phyloP scores from a whole-genome alignment of 768 basidiomycete species.

The Mycena amicta region DNA sequence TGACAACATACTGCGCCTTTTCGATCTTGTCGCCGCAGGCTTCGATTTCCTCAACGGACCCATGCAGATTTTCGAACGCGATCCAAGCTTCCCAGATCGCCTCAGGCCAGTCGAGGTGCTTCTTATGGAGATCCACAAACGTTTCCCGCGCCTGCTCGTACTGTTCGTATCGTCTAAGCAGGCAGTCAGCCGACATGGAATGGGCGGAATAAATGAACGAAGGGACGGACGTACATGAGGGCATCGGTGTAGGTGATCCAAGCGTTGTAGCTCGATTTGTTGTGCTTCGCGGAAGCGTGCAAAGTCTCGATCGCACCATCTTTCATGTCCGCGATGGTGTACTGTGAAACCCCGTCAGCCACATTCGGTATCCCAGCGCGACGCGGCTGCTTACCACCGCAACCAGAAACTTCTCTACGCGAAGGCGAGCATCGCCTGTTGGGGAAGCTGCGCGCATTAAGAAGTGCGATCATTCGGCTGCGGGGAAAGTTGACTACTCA shows the following conservation, averaged over 20 bases:
- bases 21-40: conserved; percentile 64
- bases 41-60: conserved; percentile 68
- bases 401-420: conserved; percentile 83
- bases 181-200: conserved; percentile 7
- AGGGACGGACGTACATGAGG: conserved; percentile 56
- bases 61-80: conserved; percentile 84
- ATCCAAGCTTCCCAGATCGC: conserved; percentile 90
- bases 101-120: conserved; percentile 93
- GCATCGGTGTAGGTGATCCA: conserved; percentile 79
- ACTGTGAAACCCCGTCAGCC: conserved; percentile 36
- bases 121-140: conserved; percentile 67
- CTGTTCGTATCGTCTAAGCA: conserved; percentile 50
- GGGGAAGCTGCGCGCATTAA: conserved; percentile 48
- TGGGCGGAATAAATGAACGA: conserved; percentile 6
- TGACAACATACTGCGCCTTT: conserved; percentile 64
- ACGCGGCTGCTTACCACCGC: conserved; percentile 58
- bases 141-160: conserved; percentile 64
- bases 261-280: conserved; percentile 70
- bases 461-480: background rate
- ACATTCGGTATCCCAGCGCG: background rate
- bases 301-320: conserved; percentile 64
- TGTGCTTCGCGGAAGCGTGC: conserved; percentile 65
- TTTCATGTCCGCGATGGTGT: conserved; percentile 48
- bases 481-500: conserved; percentile 27
- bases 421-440: conserved; percentile 72